Conservation (phyloP, 2,329 filamentous ascomycete genomes). For the Trichothecium roseum region DNA sequence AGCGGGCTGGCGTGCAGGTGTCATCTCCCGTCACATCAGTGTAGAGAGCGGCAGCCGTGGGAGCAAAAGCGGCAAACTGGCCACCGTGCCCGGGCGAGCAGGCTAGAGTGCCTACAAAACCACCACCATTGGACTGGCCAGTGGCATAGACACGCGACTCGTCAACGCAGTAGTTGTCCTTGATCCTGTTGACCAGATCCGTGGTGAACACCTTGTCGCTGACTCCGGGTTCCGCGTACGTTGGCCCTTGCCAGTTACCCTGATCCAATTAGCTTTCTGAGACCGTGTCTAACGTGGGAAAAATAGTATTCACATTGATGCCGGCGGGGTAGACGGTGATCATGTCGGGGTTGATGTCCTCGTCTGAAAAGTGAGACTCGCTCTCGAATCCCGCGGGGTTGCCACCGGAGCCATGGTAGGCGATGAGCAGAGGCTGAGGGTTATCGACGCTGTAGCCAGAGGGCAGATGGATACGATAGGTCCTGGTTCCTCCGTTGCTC, state of each 20-base stretch:
- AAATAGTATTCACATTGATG: slow-evolving; percentile 16
- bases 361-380: slow-evolving; percentile 24
- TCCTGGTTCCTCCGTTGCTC: slow-evolving; percentile 10
- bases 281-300: too few relatives aligned
- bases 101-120: slow-evolving; percentile 30
- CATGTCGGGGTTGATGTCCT: slow-evolving; percentile 22
- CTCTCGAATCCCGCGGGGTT: slow-evolving; percentile 22
- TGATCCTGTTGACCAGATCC: slow-evolving; percentile 29
- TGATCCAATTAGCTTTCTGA: slow-evolving; percentile 5
- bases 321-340: slow-evolving; percentile 36
- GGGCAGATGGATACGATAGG: slow-evolving; percentile 12
- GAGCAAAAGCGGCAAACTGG: slow-evolving; percentile 30
- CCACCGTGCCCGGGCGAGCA: slow-evolving; percentile 24
- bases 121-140: slow-evolving; percentile 33
- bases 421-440: slow-evolving; percentile 28
- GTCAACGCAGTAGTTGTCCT: slow-evolving; percentile 27
- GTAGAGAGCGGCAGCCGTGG: slow-evolving; percentile 31
- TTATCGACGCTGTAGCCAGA: slow-evolving; percentile 19
- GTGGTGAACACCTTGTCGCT: slow-evolving; percentile 31
- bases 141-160: slow-evolving; percentile 28
- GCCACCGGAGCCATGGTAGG: slow-evolving; percentile 32
- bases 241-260: slow-evolving; percentile 28
- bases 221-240: slow-evolving; percentile 19
- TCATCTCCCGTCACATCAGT: slow-evolving; percentile 16
- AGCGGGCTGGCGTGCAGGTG: slow-evolving; percentile 22